Percentiles rank a stretch among this genome's conserved stretches.
Evolutionary conservation across 352 stramenopile genomes (phyloP).

Genomic region (Globisporangium acanthophoron): DNA sequence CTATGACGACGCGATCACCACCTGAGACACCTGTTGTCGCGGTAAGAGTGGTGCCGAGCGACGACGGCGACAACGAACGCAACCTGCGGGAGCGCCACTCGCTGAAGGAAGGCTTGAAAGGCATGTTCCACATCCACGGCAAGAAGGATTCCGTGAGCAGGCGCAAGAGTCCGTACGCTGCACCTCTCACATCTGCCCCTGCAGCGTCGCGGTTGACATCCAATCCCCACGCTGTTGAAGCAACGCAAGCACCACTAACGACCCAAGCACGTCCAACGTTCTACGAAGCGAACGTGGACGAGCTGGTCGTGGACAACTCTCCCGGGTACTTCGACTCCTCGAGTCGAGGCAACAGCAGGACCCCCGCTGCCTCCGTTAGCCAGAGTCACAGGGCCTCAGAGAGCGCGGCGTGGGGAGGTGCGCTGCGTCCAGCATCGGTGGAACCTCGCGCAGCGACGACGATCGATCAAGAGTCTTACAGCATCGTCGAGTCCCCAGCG

Average conservation of each 20-base stretch:
- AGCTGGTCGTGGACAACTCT: slow-evolving; percentile 51
- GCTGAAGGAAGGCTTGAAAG: slow-evolving; percentile 31
- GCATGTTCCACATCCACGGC: slow-evolving; percentile 22
- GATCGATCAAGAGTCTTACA: slow-evolving; percentile 45
- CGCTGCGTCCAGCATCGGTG: slow-evolving; percentile 6
- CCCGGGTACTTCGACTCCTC: slow-evolving; percentile 51
- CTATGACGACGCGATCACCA: neutral
- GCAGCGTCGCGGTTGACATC: neutral
- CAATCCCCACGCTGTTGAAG: too few relatives aligned
- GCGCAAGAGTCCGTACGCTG: slow-evolving; percentile 2
- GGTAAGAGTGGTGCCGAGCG: neutral
- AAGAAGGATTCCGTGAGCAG: slow-evolving; percentile 3
- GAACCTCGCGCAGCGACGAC: slow-evolving; percentile 10
- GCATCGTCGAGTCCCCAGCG: slow-evolving; percentile 36
- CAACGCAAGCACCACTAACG: neutral
- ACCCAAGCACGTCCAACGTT: slow-evolving; percentile 18
- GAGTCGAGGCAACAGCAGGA: neutral
- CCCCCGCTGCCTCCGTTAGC: slow-evolving; percentile 5
- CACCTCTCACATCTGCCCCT: neutral
- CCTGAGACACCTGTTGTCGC: neutral
- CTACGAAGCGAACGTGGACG: slow-evolving; percentile 45
- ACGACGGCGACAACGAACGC: neutral
- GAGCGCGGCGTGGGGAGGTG: slow-evolving; percentile 15
- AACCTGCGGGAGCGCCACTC: slow-evolving; percentile 11
- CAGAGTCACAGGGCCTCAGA: slow-evolving; percentile 19